Conservation (phyloP, 306 rosid species). For the Malus orientalis region DNA sequence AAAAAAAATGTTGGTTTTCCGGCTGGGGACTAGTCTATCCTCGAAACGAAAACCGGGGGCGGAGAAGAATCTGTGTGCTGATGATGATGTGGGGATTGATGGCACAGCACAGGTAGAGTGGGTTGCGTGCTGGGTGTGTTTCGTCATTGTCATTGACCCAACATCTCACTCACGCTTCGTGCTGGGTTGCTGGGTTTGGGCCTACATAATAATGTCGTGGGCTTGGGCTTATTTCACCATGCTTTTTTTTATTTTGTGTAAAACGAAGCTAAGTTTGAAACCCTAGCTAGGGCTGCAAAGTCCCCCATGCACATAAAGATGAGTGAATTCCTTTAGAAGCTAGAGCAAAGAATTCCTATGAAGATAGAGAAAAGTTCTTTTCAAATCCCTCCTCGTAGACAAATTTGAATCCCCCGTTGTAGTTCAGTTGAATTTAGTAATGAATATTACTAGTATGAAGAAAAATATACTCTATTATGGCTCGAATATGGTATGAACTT, state of each 20-base stretch:
- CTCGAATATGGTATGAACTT: neutral
- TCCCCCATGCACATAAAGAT: too few relatives aligned
- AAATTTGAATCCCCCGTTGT: too few relatives aligned
- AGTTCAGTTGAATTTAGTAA: too few relatives aligned
- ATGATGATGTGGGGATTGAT: slow-evolving; percentile 1
- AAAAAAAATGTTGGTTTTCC: slow-evolving; percentile 2
- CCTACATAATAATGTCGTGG: neutral
- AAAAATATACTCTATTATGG: too few relatives aligned
- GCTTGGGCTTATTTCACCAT: neutral
- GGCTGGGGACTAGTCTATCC: slow-evolving; percentile 5
- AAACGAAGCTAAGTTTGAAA: neutral
- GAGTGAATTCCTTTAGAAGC: too few relatives aligned
- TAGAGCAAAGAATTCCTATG: too few relatives aligned
- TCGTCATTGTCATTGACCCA: slow-evolving; percentile 15
- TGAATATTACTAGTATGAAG: too few relatives aligned
- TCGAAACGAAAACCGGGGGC: slow-evolving; percentile 19
- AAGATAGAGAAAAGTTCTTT: too few relatives aligned
- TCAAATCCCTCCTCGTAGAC: too few relatives aligned
- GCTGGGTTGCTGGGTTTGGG: neutral
- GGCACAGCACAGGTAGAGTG: slow-evolving; percentile 9
- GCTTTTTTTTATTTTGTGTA: neutral
- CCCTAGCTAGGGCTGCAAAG: neutral
- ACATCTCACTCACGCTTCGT: neutral
- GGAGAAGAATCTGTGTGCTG: slow-evolving; percentile 6
- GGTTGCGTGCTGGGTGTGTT: neutral